Evolutionary conservation across 1,139 yeast genomes (phyloP).

Genomic region (Saccharomyces hybrid): DNA sequence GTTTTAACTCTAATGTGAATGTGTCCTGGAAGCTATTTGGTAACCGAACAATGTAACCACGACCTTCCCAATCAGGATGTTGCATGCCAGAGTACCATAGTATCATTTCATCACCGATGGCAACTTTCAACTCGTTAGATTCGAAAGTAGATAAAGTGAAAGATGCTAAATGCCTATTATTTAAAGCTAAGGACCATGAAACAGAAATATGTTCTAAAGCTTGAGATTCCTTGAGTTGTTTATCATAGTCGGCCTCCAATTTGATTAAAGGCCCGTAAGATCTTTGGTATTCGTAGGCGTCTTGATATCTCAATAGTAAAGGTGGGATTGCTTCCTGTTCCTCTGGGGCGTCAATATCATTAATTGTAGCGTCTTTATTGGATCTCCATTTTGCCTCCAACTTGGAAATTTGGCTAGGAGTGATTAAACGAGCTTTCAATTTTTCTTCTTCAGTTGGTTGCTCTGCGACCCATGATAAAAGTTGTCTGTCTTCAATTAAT

Average conservation of each 20-base stretch:
- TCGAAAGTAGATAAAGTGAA: slow-evolving; percentile 66
- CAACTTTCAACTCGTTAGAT: slow-evolving; percentile 58
- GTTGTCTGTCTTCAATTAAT: slow-evolving; percentile 68
- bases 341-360: slow-evolving; percentile 46
- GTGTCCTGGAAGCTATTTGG: slow-evolving; percentile 66
- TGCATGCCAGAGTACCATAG: slow-evolving; percentile 51
- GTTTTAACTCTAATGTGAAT: slow-evolving; percentile 62
- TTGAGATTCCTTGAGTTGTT: slow-evolving; percentile 67
- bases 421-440: slow-evolving; percentile 45
- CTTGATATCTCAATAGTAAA: slow-evolving; percentile 66
- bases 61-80: slow-evolving; percentile 56
- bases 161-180: slow-evolving; percentile 60
- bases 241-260: slow-evolving; percentile 75
- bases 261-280: slow-evolving; percentile 80
- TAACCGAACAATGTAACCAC: slow-evolving; percentile 63
- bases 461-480: slow-evolving; percentile 75
- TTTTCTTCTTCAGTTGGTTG: slow-evolving; percentile 61
- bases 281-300: slow-evolving; percentile 80
- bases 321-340: slow-evolving; percentile 61
- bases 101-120: slow-evolving; percentile 78
- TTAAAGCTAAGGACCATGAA: slow-evolving; percentile 65
- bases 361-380: slow-evolving; percentile 60
- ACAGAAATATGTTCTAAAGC: slow-evolving; percentile 69
- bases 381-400: slow-evolving; percentile 80
- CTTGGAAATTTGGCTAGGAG: slow-evolving; percentile 60